Conservation (phyloP, 139 green algal genomes). For the Choricystis sp. region DNA sequence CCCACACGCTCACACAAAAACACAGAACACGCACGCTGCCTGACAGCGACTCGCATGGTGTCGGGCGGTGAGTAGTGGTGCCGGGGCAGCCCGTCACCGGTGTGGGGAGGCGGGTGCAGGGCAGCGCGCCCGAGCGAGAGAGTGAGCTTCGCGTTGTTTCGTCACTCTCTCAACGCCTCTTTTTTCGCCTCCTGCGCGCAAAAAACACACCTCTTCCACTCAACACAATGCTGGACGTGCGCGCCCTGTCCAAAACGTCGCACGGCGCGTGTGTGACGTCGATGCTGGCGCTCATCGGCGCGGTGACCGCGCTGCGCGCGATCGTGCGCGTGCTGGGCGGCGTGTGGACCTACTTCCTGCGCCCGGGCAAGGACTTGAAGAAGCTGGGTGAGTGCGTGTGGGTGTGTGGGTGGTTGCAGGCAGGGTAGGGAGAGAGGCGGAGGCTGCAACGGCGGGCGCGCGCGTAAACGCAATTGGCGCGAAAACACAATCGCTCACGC, state of each 20-base stretch:
- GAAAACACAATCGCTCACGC: neutral
- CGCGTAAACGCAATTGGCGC: neutral
- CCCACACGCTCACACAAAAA: too few relatives aligned
- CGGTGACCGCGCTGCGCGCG: neutral
- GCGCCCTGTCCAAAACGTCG: neutral
- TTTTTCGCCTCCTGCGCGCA: neutral
- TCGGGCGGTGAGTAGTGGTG: too few relatives aligned
- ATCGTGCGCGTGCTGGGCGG: slow-evolving; percentile 2
- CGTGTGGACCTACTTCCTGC: slow-evolving; percentile 28
- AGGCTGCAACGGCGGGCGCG: neutral
- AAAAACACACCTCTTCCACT: neutral
- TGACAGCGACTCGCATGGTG: too few relatives aligned
- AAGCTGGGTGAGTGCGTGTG: slow-evolving; percentile 21
- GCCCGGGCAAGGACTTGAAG: slow-evolving; percentile 35
- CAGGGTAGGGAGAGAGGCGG: neutral
- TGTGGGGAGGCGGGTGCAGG: too few relatives aligned
- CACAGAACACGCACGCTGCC: too few relatives aligned
- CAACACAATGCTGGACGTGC: neutral
- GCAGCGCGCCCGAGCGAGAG: too few relatives aligned
- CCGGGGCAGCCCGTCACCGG: too few relatives aligned
- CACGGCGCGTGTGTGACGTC: neutral
- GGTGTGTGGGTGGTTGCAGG: neutral
- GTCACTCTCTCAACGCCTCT: neutral
- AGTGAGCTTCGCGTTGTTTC: too few relatives aligned
- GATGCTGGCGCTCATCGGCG: neutral